A percentile compares a stretch with the other conserved stretches of the same genome.
These are phyloP conservation scores for Oryza glaberrima DNA, from an alignment of 176 grass and related monocot species.

Conservation along the genomic window DNA sequence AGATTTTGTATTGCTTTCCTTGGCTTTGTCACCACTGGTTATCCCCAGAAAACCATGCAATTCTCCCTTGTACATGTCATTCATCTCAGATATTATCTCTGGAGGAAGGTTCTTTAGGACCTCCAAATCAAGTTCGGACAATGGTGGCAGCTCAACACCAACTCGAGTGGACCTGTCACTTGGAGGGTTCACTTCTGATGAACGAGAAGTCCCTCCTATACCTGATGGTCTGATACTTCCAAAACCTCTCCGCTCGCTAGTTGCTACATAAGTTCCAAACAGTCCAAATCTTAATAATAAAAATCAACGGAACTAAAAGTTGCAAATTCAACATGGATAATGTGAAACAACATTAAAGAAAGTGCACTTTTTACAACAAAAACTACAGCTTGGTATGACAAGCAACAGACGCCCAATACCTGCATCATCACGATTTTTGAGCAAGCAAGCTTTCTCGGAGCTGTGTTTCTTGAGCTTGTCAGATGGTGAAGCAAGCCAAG, in stretches of 20 bases:
- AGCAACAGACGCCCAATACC: constrained; percentile 49
- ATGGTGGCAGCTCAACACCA: constrained; percentile 58
- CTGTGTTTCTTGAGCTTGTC: constrained; percentile 48
- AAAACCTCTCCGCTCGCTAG: constrained; percentile 23
- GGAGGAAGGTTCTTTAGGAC: constrained; percentile 84
- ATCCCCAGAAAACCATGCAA: constrained; percentile 59
- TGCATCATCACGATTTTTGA: constrained; percentile 42
- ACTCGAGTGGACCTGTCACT: constrained; percentile 54
- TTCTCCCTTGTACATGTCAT: constrained; percentile 82
- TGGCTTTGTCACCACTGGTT: constrained; percentile 33
- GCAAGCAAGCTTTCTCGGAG: constrained; percentile 37
- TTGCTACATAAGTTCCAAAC: constrained; percentile 40
- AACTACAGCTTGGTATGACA: background rate
- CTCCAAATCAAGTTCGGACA: constrained; percentile 79
- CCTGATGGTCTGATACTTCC: constrained; percentile 24
- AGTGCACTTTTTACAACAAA: constrained; percentile 13
- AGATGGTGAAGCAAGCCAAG: constrained; percentile 67
- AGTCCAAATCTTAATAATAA: constrained; percentile 12
- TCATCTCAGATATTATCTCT: constrained; percentile 90
- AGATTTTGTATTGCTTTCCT: constrained; percentile 39
- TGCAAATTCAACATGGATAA: constrained; percentile 11
- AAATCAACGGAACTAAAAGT: constrained; percentile 6
- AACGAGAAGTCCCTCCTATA: constrained; percentile 32
- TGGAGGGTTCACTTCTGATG: constrained; percentile 28
- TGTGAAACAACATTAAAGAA: constrained; percentile 12